These are phyloP conservation scores for Fomitiporia mediterranea DNA, from an alignment of 1,284 basidiomycete species.

Conservation along the genomic window DNA sequence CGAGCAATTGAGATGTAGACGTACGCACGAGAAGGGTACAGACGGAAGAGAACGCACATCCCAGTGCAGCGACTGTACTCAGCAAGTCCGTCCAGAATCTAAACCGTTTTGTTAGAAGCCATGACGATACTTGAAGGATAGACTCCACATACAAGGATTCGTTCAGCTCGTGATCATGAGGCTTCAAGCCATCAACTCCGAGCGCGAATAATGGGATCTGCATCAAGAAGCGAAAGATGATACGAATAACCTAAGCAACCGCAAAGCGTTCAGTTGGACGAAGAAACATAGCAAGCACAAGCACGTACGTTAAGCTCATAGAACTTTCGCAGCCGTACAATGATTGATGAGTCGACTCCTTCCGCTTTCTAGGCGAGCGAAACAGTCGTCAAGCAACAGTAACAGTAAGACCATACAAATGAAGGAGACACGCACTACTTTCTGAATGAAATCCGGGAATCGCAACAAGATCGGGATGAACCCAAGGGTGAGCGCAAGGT, in stretches of 20 bases:
- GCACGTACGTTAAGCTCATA: constrained; percentile 68
- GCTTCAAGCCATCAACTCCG: constrained; percentile 58
- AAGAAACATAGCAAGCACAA: not conserved
- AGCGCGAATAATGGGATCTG: constrained; percentile 57
- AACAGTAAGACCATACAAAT: not conserved
- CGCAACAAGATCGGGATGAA: constrained; percentile 64
- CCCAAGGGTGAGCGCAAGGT: constrained; percentile 60
- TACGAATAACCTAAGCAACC: constrained; percentile 50
- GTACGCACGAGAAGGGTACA: constrained; percentile 65
- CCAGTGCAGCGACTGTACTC: constrained; percentile 52
- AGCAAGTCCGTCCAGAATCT: constrained; percentile 51
- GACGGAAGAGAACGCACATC: constrained; percentile 59
- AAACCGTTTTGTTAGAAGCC: constrained; percentile 32
- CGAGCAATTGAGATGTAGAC: not conserved
- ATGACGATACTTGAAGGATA: not conserved
- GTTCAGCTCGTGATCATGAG: constrained; percentile 55
- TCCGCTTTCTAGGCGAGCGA: constrained; percentile 38
- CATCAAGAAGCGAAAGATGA: constrained; percentile 67
- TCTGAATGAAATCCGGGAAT: constrained; percentile 60
- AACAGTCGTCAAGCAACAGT: not conserved
- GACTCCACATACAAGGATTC: constrained; percentile 47
- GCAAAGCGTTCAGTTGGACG: not conserved
- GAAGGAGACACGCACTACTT: constrained; percentile 42
- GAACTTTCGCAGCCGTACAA: constrained; percentile 69
- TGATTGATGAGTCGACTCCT: constrained; percentile 55